These are phyloP conservation scores for Russula emetica DNA, from an alignment of 768 basidiomycete species.

Conservation along the genomic window DNA sequence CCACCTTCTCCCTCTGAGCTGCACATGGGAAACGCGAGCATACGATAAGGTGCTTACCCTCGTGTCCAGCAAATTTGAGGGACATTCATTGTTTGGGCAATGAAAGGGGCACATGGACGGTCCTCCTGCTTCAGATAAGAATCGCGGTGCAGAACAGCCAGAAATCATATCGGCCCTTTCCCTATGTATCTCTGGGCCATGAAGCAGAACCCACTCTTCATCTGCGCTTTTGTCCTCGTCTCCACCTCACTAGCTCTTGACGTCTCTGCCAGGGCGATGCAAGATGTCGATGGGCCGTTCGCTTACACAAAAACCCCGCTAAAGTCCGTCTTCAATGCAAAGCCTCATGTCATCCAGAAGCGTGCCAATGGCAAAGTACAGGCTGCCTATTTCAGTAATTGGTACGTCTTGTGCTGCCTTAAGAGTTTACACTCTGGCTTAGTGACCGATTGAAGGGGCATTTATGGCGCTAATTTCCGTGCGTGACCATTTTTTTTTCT, in stretches of 20 bases:
- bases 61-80: neutral
- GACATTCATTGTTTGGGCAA: neutral
- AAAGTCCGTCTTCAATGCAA: neutral
- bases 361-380: conserved; percentile 1
- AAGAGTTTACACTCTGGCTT: neutral
- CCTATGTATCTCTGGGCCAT: neutral
- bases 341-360: neutral
- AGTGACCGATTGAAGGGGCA: neutral
- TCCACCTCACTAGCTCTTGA: neutral
- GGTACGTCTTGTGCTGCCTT: neutral
- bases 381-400: neutral
- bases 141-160: neutral
- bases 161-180: neutral
- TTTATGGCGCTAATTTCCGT: neutral
- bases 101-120: neutral
- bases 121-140: neutral
- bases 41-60: neutral
- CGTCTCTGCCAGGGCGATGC: neutral
- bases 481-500: neutral
- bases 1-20: neutral
- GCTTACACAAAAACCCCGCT: neutral
- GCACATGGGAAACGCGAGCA: neutral
- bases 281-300: neutral
- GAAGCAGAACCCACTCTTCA: neutral
- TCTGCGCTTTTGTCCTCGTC: neutral